Conservation (phyloP, 148 eudicot species). For the Dysphania ambrosioides region DNA sequence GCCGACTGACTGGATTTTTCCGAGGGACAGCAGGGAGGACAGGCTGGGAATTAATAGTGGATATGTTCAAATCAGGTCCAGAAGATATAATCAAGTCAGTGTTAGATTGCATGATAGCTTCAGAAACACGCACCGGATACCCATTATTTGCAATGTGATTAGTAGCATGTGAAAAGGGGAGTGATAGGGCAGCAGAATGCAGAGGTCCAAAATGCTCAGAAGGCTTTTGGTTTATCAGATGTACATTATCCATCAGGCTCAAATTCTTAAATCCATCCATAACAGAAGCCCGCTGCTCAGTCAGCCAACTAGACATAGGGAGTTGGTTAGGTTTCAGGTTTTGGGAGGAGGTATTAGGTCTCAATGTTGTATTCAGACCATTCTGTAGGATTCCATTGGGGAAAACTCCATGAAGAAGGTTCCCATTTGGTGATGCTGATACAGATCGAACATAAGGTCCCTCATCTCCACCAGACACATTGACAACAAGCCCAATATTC, state of each 20-base stretch:
- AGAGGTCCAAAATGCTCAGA: conserved; percentile 31
- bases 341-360: conserved; percentile 32
- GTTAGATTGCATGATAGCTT: conserved; percentile 38
- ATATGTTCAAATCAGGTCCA: conserved; percentile 32
- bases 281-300: conserved; percentile 39
- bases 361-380: conserved; percentile 29
- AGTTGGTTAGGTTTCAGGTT: conserved; percentile 36
- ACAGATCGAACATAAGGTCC: conserved; percentile 26
- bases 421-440: conserved; percentile 30
- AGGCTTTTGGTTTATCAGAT: conserved; percentile 35
- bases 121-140: conserved; percentile 38
- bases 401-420: conserved; percentile 6
- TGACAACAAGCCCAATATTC: conserved; percentile 31
- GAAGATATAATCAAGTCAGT: conserved; percentile 39
- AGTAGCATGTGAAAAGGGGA: conserved; percentile 49
- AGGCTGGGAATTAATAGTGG: conserved; percentile 33
- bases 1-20: conserved; percentile 82
- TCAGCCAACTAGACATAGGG: conserved; percentile 43
- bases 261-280: conserved; percentile 48
- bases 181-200: conserved; percentile 47
- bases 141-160: conserved; percentile 29
- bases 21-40: conserved; percentile 38
- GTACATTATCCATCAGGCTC: conserved; percentile 52
- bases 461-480: conserved; percentile 28
- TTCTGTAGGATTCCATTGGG: conserved; percentile 18